Evolutionary conservation across 805 yeast species (phyloP), one percentile per base, ranked within the genome.

Genomic region (Priceomyces medius): DNA sequence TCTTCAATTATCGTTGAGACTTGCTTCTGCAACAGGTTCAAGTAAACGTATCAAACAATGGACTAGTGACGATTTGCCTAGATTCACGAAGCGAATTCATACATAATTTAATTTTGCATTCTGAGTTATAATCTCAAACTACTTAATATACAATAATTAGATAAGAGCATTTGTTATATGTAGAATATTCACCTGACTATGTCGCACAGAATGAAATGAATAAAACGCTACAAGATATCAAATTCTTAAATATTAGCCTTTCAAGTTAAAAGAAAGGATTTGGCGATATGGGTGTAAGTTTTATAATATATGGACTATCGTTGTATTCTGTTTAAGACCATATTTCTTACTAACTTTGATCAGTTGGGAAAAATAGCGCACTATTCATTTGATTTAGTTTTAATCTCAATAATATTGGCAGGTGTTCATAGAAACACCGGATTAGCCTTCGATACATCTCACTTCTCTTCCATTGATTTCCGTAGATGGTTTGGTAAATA

Each of bases 381-480:
- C 63, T 78, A 79, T 51, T 77, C 91, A 0, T 54, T 88, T 42
- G 97, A 90, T 57, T 73, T 89, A 47, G 79, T 90, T 3, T 69
- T 90, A 43, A 68, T 88, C 7, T 86, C 96, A 2, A 79, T 93
- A 59, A 71, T 90, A 10, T 67, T 91, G 33, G 96, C 97, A 0
- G 96, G 96, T 3, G 75, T 90, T 40, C 84, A 88, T 58, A 76
- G 88, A 47, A 81, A 86, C 47, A 85, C 96, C 0, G 97, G 97
- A 0, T 69, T 82, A 35, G 76, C 76, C 45, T 59, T 81, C 61
- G 71, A 79, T 57, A 70, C 82, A 6, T 55, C 67, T 23, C 58
- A 63, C 38, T 70, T 80, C 40, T 79, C 79, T 14, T 73, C 82
- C 46, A 54, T 59, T 45, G 63, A 63, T 43, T 50, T 74, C 48